Conservation (phyloP, 1,139 yeast species). For the Candida sanyaensis region DNA sequence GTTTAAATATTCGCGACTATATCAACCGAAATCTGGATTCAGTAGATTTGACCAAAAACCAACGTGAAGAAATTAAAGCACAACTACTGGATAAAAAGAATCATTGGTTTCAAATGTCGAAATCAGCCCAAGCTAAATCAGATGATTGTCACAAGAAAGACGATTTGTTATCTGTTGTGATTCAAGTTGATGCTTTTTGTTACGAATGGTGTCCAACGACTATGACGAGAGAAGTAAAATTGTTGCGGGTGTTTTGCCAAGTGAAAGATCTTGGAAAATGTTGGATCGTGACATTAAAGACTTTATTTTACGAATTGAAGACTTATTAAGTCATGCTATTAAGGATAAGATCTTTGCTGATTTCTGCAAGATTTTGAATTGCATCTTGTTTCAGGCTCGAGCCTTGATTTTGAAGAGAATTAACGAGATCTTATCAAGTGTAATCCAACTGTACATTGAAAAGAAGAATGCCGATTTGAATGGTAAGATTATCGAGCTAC, state of each 20-base stretch:
- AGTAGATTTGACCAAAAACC: conserved; percentile 9
- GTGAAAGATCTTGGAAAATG: conserved; percentile 38
- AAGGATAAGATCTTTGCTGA: conserved; percentile 22
- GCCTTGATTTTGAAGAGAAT: conserved; percentile 32
- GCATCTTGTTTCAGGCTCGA: conserved; percentile 31
- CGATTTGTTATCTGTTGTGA: conserved; percentile 24
- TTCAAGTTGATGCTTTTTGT: conserved; percentile 33
- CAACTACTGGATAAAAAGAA: conserved; percentile 22
- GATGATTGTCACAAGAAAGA: conserved; percentile 24
- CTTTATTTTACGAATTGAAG: conserved; percentile 25
- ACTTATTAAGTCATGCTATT: conserved; percentile 7
- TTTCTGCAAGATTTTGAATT: conserved; percentile 29
- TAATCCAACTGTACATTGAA: conserved; percentile 24
- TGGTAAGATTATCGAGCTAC: conserved; percentile 30
- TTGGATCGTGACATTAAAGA: conserved; percentile 28
- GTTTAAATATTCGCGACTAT: not conserved
- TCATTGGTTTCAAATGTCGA: conserved; percentile 33
- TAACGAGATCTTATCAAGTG: conserved; percentile 27
- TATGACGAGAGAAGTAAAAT: conserved; percentile 36
- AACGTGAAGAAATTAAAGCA: conserved; percentile 21
- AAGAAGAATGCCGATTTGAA: conserved; percentile 20
- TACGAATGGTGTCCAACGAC: conserved; percentile 33
- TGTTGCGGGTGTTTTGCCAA: conserved; percentile 25
- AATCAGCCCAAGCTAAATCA: conserved; percentile 25
- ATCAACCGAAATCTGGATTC: not conserved